Evolutionary conservation across 768 basidiomycete species (phyloP).

Genomic region (Dacryopinax primogenitus): DNA sequence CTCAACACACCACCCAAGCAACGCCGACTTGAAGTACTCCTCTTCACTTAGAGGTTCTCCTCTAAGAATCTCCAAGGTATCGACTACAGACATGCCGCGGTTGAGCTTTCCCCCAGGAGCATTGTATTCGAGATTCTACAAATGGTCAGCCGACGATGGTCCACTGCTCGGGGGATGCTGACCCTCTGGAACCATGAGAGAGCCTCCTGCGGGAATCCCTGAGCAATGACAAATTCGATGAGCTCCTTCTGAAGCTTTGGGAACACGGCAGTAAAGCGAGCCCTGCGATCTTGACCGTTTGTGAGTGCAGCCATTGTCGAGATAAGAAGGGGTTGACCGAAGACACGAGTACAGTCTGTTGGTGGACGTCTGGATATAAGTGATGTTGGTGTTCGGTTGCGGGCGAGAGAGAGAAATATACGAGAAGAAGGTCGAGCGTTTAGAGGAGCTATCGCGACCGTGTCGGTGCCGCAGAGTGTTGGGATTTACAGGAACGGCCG

Average conservation of each 20-base stretch:
- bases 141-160: neutral
- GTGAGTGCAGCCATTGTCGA: neutral
- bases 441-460: too few relatives aligned
- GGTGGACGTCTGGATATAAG: too few relatives aligned
- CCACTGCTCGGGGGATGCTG: constrained; percentile 21
- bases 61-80: constrained; percentile 78
- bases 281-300: constrained; percentile 20
- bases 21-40: constrained; percentile 77
- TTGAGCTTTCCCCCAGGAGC: constrained; percentile 95
- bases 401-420: too few relatives aligned
- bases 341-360: too few relatives aligned
- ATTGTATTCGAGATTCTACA: constrained; percentile 78
- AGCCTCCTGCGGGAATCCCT: constrained; percentile 75
- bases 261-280: constrained; percentile 58
- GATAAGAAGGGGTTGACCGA: neutral
- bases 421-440: too few relatives aligned
- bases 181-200: constrained; percentile 76
- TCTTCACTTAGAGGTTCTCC: constrained; percentile 57
- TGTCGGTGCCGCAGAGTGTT: too few relatives aligned
- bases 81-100: constrained; percentile 89
- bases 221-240: constrained; percentile 46
- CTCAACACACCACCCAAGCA: constrained; percentile 93
- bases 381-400: too few relatives aligned
- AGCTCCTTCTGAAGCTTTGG: constrained; percentile 63
- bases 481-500: too few relatives aligned